Evolutionary conservation across 2,329 filamentous ascomycete species (phyloP), one percentile per base, ranked within the genome.

Genomic region (Xylariaceae sp.): DNA sequence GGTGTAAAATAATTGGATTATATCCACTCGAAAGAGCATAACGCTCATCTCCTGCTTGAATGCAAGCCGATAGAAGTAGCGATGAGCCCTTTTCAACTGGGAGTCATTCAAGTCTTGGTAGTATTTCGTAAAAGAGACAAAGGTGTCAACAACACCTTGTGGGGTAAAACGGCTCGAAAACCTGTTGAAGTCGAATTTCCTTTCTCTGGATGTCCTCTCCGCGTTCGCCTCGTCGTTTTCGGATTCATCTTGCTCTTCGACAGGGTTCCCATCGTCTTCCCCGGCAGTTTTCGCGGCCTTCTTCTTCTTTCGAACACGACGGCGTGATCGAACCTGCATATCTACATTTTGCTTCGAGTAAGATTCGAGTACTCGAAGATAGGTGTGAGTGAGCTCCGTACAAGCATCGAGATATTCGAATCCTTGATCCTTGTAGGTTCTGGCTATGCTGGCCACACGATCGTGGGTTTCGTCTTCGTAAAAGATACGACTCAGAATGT

Each of bases 381-480:
- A 97, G 42, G 95, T 88, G 61, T 97, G 90, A 0, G 87, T 79
- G 32, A 97, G 80, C 59, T 98, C 92, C 1, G 92, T 97, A 47
- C 86, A 85, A 5, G 91, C 86, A 66, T 98, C 91, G 1, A 98
- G 76, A 56, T 96, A 98, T 44, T 90, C 88, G 56, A 96, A 93
- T 0, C 88, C 87, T 68, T 97, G 93, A 49, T 92, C 88, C 55
- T 94, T 95, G 70, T 94, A 97, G n/a, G 79, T 84, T 52, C 85
- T 78, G 1, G 92, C 75, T 42, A 96, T 86, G 48, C 83, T 80
- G 22, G 92, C 79, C 41, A 98, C 80, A 20, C 87, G 78, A 50
- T 98, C 92, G 60, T 98, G 91, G 0, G 91, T 96, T 1, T 88
- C 81, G 61, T 97, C 90, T 66, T 98, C 93, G 68, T 98, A 98